Conservation (phyloP, 306 rosid genomes). For the Sindora glabra region DNA sequence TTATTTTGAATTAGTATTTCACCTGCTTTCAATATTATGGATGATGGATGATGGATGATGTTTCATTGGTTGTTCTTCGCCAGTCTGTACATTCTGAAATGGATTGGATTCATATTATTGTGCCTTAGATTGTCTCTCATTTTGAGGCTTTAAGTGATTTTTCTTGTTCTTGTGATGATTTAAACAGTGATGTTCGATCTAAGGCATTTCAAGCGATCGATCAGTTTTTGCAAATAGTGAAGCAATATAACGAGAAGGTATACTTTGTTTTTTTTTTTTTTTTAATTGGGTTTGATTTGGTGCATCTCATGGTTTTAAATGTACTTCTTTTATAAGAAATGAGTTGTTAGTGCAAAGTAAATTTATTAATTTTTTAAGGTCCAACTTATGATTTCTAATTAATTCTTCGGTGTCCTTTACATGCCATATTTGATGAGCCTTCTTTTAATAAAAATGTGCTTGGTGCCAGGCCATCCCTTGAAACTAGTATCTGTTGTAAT, state of each 20-base stretch:
- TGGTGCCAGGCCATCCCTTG: not conserved
- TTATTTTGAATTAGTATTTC: not conserved
- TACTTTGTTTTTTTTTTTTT: constrained; percentile 12
- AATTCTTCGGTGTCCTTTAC: constrained; percentile 9
- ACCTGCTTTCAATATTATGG: not conserved
- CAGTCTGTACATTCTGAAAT: constrained; percentile 6
- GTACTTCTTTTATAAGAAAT: constrained; percentile 8
- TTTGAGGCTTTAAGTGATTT: not conserved
- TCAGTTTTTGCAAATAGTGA: constrained; percentile 76
- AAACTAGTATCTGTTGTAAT: not conserved
- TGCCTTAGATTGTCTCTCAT: not conserved
- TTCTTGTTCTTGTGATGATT: constrained; percentile 18
- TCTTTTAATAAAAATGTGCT: not conserved
- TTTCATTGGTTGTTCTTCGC: constrained; percentile 10
- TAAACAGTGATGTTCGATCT: constrained; percentile 78
- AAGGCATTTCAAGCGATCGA: constrained; percentile 97
- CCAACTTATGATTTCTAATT: constrained; percentile 1
- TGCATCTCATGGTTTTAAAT: not conserved
- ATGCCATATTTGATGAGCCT: not conserved
- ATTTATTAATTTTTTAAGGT: not conserved
- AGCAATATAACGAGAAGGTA: constrained; percentile 87
- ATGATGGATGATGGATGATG: too few species aligned
- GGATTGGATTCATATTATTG: constrained; percentile 9
- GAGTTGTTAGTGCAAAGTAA: not conserved
- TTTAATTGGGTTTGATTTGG: constrained; percentile 14